Percentiles rank a stretch among this genome's conserved stretches.
Conservation (phyloP, 371 early-diverging fungal genomes). For the Ordospora pajunii region DNA sequence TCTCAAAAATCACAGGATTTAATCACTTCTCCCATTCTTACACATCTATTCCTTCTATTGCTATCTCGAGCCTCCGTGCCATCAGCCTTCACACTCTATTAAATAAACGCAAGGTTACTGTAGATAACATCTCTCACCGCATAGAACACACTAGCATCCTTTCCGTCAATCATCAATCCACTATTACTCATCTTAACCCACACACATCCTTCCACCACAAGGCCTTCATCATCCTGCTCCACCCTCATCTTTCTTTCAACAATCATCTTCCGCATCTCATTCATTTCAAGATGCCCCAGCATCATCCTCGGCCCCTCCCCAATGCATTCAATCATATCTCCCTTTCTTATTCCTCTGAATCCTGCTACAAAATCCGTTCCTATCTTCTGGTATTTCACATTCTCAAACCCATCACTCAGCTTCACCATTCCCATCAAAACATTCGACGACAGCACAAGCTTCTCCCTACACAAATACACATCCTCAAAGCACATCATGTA, state of each 20-base stretch:
- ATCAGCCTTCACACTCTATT: not conserved
- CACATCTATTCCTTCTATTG: no score
- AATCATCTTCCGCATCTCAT: slow-evolving; percentile 42
- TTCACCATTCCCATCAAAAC: slow-evolving; percentile 29
- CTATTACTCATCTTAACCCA: slow-evolving; percentile 35
- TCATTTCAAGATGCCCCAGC: slow-evolving; percentile 34
- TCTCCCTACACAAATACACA: not conserved
- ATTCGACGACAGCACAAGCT: slow-evolving; percentile 22
- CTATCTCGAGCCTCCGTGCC: no score
- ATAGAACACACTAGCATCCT: slow-evolving; percentile 40
- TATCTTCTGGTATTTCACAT: slow-evolving; percentile 26
- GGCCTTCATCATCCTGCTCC: slow-evolving; percentile 43
- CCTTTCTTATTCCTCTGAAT: slow-evolving; percentile 13
- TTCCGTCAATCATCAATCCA: slow-evolving; percentile 39
- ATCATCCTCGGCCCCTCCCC: slow-evolving; percentile 13
- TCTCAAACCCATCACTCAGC: slow-evolving; percentile 24
- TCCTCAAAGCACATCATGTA: not conserved
- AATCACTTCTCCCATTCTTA: not conserved
- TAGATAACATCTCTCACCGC: slow-evolving; percentile 45
- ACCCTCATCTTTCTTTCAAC: slow-evolving; percentile 52
- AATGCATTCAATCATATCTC: slow-evolving; percentile 10
- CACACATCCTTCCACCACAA: slow-evolving; percentile 40
- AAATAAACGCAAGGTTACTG: slow-evolving; percentile 37
- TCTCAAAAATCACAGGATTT: slow-evolving; percentile 14
- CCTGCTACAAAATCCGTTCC: slow-evolving; percentile 35